phyloP scores from a whole-genome alignment of 192 early-diverging fungal genomes.

The Obelidium mucronatum region DNA sequence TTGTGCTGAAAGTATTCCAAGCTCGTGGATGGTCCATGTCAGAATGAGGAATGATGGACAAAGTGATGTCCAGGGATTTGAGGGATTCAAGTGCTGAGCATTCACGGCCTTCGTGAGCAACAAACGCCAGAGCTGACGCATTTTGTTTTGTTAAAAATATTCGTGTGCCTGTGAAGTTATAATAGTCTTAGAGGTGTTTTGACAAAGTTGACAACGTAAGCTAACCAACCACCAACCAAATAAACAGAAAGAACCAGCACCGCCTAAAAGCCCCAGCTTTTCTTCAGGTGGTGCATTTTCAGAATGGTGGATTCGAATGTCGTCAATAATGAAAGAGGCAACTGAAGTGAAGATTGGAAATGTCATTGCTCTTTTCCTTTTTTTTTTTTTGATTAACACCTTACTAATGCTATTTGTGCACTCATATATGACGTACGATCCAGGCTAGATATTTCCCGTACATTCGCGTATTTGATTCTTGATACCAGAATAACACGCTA shows the following conservation, averaged over 20 bases:
- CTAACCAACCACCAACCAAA: slow-evolving; percentile 13
- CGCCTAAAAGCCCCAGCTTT: slow-evolving; percentile 15
- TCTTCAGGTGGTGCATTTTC: background rate
- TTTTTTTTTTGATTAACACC: no score
- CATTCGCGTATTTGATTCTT: no score
- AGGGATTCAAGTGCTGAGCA: slow-evolving; percentile 4
- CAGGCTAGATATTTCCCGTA: no score
- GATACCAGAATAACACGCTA: no score
- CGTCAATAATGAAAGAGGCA: slow-evolving; percentile 38
- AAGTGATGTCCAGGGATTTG: slow-evolving; percentile 8
- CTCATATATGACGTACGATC: no score
- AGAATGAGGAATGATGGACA: background rate
- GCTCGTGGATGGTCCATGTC: slow-evolving; percentile 16
- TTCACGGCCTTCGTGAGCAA: slow-evolving; percentile 21
- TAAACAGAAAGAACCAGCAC: slow-evolving; percentile 21
- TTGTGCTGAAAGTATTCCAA: slow-evolving; percentile 27
- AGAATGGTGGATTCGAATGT: slow-evolving; percentile 19
- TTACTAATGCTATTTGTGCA: no score
- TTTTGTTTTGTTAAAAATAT: background rate
- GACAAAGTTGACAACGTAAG: background rate
- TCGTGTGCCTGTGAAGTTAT: slow-evolving; percentile 2
- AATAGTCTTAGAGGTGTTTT: background rate
- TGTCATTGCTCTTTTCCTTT: background rate
- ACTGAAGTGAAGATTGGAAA: slow-evolving; percentile 12
- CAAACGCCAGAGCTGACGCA: background rate